Evolutionary conservation across 83 land plant species (phyloP), one percentile per base, ranked within the genome.

Genomic region (Picea abies): DNA sequence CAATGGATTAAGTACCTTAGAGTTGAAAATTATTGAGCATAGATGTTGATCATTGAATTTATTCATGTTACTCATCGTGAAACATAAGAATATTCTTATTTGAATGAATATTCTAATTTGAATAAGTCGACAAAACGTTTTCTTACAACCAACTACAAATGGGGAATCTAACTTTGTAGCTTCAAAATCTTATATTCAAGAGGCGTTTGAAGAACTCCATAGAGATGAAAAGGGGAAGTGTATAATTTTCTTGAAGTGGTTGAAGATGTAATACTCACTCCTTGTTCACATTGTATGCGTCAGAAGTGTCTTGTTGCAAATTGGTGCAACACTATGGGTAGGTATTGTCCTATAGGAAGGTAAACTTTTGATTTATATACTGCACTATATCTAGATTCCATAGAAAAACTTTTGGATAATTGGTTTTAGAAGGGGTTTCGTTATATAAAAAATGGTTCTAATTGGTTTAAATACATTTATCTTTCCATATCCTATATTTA

Each of bases 241-340:
- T 62, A 98, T 98, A 12, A 94, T 97, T 65, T 97, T 81, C 91
- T 97, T 77, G 99, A 97, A 83, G 93, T 94, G 58, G 91, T 87
- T 81, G 99, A 96, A 86, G 99, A 97, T 90, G 97, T 94, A 62
- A 95, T 96, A 14, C 87, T 97, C 63, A 97, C 99, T 19, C 60
- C 60, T 56, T 96, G 96, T 91, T 95, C 98, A 61, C 99, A 96
- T 79, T 73, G 88, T 84, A 92, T 96, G 92, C 95, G 96, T 79
- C 91, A 98, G 20, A 98, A 96, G 64, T 96, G 99, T 84, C 92
- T 96, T 12, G 84, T 92, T 76, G 80, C 92, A 56, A 92, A 93
- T 83, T 96, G 99, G 99, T 64, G 85, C 65, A 84, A 82, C 41
- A 76, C 90, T 35, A 47, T 81, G 23, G 15, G 80, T 80, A 96